These are phyloP conservation scores for Ilyonectria robusta DNA, from an alignment of 2,329 filamentous ascomycete species.

Conservation along the genomic window DNA sequence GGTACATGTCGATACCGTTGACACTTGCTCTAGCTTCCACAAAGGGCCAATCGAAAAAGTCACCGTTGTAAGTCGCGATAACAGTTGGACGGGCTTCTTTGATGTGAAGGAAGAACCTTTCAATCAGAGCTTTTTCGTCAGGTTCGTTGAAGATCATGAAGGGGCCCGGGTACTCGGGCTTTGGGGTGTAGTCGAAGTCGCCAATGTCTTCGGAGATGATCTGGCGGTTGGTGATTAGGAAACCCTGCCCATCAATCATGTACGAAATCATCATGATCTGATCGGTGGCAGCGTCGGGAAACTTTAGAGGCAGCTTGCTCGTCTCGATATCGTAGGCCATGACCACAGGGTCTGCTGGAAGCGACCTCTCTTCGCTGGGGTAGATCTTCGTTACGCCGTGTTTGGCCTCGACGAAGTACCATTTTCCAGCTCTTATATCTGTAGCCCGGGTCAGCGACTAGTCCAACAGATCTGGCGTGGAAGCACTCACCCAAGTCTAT, in stretches of 20 bases:
- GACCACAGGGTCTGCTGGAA: conserved; percentile 95
- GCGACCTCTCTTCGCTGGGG: conserved; percentile 88
- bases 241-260: conserved; percentile 99
- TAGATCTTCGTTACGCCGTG: conserved; percentile 88
- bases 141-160: conserved; percentile 99
- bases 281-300: conserved; percentile 93
- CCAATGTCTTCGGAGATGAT: conserved; percentile 97
- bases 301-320: conserved; percentile 94
- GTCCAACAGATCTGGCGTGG: background rate
- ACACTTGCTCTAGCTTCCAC: conserved; percentile 94
- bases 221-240: conserved; percentile 97
- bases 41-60: conserved; percentile 99
- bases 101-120: conserved; percentile 95
- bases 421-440: conserved; percentile 97
- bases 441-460: conserved; percentile 26
- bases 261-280: conserved; percentile 99
- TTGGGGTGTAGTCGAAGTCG: conserved; percentile 98
- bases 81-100: conserved; percentile 96
- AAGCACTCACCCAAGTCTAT: conserved; percentile 84
- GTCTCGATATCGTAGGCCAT: conserved; percentile 99
- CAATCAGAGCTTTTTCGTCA: conserved; percentile 88
- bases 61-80: conserved; percentile 99
- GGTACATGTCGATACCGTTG: conserved; percentile 99
- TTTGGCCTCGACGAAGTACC: conserved; percentile 96
- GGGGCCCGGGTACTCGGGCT: conserved; percentile 92